Base-by-base conservation (phyloP, 2,329 filamentous ascomycete genomes). In the Curvularia spicifera region DNA sequence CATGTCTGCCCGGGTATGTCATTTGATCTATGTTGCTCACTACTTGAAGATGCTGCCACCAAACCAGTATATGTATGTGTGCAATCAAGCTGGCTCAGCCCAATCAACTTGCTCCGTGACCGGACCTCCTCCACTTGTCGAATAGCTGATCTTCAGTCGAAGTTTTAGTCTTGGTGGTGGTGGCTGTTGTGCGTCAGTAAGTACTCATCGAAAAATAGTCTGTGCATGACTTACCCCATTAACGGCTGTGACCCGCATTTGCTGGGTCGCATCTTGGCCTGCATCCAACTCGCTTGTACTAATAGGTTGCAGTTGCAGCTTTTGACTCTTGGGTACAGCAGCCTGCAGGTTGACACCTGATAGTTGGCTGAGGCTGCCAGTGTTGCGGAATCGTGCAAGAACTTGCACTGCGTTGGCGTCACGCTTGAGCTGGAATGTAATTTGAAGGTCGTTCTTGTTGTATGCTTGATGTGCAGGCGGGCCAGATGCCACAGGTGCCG, bases 51-150 rank as follows among this genome's bases (percentile, higher is more conserved):
- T 47, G 22, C 47, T 49, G 37, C 56, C 50, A 43, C 43, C 44
- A 52, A 39, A 47, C n/a, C 18, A 20, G n/a, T 31, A 6, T 31
- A 33, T 31, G 44, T 12, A 22, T 54, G 26, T 26, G 22, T 50
- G 40, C 46, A n/a, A n/a, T 60, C 68, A 76, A 52, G 71, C 67
- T 24, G 92, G 89, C 79, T 99, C 95, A 29, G 91, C 89, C 95
- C 95, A 99, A 80, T 97, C 96, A 57, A 98, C 93, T 79, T 98
- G 93, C 72, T 99, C 95, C 74, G 90, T 89, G 18, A 96, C 84
- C 61, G 89, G 85, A 51, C 87, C 87, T 24, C 88, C 87, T 24
- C 83, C 86, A 57, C 86, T 85, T 76, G 90, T 90, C 33, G 85
- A 81, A 76, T 93, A 98, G 56, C 86, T 88, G 71, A 99, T 86